Conservation (phyloP, 2,329 filamentous ascomycete genomes). For the Drechslerella stenobrocha region DNA sequence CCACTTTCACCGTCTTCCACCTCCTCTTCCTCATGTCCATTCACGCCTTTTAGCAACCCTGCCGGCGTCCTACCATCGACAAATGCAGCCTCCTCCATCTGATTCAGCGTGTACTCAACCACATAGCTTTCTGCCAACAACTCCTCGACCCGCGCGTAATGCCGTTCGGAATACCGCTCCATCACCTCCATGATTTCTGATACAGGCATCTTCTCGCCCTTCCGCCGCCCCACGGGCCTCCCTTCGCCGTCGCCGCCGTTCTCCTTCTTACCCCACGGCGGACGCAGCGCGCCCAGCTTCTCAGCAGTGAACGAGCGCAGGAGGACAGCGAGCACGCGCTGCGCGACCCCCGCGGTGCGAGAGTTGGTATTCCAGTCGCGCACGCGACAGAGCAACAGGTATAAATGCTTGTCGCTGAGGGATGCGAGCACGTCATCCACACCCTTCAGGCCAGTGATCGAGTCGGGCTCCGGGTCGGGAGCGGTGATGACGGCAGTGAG, state of each 20-base stretch:
- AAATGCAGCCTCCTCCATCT: slow-evolving; percentile 54
- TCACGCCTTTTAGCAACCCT: slow-evolving; percentile 21
- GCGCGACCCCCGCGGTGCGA: slow-evolving; percentile 78
- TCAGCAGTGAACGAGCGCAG: slow-evolving; percentile 79
- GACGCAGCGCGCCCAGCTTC: slow-evolving; percentile 70
- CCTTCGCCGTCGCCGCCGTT: slow-evolving; percentile 51
- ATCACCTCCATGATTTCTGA: slow-evolving; percentile 86
- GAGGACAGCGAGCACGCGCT: slow-evolving; percentile 78
- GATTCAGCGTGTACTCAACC: slow-evolving; percentile 74
- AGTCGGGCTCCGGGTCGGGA: slow-evolving; percentile 55
- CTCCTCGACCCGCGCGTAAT: slow-evolving; percentile 87
- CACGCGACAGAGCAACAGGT: slow-evolving; percentile 75
- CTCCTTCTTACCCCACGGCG: slow-evolving; percentile 52
- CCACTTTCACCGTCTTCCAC: slow-evolving; percentile 5
- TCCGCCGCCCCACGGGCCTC: slow-evolving; percentile 55
- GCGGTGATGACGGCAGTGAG: slow-evolving; percentile 76
- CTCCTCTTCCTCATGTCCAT: slow-evolving; percentile 17
- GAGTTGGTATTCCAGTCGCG: slow-evolving; percentile 99
- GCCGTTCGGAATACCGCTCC: slow-evolving; percentile 85
- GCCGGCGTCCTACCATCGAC: slow-evolving; percentile 27
- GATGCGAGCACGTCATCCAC: slow-evolving; percentile 83
- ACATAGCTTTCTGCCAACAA: slow-evolving; percentile 92
- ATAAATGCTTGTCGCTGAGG: slow-evolving; percentile 82
- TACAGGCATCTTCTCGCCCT: slow-evolving; percentile 56
- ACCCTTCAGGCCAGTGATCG: slow-evolving; percentile 58